A percentile compares a stretch with the other conserved stretches of the same genome.
Evolutionary conservation across 768 basidiomycete species (phyloP).

Genomic region (Amanita fuliginea): DNA sequence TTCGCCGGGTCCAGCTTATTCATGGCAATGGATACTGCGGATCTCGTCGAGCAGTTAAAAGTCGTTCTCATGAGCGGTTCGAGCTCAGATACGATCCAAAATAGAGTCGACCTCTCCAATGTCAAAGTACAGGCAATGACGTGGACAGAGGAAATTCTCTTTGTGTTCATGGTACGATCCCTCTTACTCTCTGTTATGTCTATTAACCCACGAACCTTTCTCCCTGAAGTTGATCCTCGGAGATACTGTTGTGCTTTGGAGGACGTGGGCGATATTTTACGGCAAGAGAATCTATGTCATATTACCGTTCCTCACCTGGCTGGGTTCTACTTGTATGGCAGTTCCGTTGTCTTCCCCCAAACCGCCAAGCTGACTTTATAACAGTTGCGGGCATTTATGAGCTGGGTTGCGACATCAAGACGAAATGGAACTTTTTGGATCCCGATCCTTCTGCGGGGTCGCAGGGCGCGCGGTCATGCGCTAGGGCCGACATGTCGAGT

Average conservation of each 20-base stretch:
- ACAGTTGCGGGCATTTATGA: conserved; percentile 18
- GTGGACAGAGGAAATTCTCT: conserved; percentile 21
- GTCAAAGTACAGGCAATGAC: conserved; percentile 12
- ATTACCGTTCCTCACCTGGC: conserved; percentile 15
- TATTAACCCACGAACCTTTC: not conserved
- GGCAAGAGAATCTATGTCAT: conserved; percentile 11
- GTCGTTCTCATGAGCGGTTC: conserved; percentile 15
- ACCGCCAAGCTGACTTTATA: not conserved
- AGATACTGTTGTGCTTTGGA: conserved; percentile 21
- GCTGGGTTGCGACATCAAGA: conserved; percentile 18
- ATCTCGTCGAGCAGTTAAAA: conserved; percentile 17
- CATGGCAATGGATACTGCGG: conserved; percentile 16
- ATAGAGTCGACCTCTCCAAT: conserved; percentile 13
- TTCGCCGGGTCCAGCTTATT: conserved; percentile 18
- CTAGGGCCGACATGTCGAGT: conserved; percentile 18
- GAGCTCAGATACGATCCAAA: conserved; percentile 8
- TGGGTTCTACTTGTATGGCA: conserved; percentile 18
- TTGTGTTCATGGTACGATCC: conserved; percentile 17
- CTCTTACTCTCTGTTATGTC: not conserved
- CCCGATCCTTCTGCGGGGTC: conserved; percentile 15
- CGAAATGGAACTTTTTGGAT: conserved; percentile 15
- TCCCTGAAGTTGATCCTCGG: conserved; percentile 17
- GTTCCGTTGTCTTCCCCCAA: not conserved
- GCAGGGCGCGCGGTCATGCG: conserved; percentile 15
- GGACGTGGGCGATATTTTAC: conserved; percentile 16